These are phyloP conservation scores for Gracilaria caudata DNA, from an alignment of 23 red algal species.

Conservation along the genomic window DNA sequence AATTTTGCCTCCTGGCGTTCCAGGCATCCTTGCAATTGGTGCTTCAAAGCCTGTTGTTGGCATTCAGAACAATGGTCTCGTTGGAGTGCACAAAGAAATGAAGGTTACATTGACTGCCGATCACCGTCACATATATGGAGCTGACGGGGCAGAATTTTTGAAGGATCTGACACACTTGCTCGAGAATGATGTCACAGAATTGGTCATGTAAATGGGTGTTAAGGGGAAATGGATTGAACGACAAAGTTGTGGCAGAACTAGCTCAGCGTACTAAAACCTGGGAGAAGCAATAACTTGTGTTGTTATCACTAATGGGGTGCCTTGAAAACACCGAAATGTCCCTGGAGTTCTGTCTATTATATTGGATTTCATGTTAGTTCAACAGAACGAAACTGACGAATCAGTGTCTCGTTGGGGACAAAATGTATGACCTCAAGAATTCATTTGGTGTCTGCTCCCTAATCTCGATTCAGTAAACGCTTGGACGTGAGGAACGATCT, in stretches of 20 bases:
- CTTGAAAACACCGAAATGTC: too few species aligned
- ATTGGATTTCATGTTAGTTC: neutral
- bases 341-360: neutral
- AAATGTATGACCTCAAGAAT: neutral
- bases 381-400: neutral
- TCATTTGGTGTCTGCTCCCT: neutral
- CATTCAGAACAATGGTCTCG: conserved; percentile 83
- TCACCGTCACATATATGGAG: conserved; percentile 96
- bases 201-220: conserved; percentile 58
- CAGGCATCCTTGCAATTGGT: conserved; percentile 86
- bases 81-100: conserved; percentile 94
- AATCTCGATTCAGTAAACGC: neutral
- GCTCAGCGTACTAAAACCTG: neutral
- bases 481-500: neutral
- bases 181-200: conserved; percentile 75
- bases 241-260: too few species aligned
- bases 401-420: neutral
- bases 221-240: too few species aligned
- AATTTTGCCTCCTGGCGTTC: conserved; percentile 88
- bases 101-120: conserved; percentile 94
- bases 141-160: conserved; percentile 90
- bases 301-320: too few species aligned
- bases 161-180: conserved; percentile 84
- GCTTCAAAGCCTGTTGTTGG: conserved; percentile 86
- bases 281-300: neutral